These are phyloP conservation scores for Naematelia aurantialba DNA, from an alignment of 768 basidiomycete genomes.

Conservation along the genomic window DNA sequence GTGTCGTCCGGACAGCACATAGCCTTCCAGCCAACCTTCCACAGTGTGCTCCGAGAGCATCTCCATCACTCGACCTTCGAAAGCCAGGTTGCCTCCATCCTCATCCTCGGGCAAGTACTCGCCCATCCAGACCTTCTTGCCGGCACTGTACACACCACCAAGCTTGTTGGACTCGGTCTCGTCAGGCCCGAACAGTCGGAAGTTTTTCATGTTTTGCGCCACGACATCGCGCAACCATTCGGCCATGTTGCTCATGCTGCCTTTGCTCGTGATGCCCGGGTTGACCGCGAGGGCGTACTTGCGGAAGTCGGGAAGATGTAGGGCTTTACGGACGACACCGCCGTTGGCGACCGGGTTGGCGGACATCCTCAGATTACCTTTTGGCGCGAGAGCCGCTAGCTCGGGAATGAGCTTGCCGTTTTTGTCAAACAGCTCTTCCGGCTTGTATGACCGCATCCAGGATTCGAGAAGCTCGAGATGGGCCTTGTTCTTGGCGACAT, in stretches of 20 bases:
- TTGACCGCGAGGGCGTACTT: slow-evolving; percentile 36
- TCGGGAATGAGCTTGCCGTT: slow-evolving; percentile 58
- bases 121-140: slow-evolving; percentile 60
- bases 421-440: slow-evolving; percentile 62
- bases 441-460: slow-evolving; percentile 72
- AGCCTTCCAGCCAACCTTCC: slow-evolving; percentile 72
- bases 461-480: slow-evolving; percentile 63
- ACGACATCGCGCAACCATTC: slow-evolving; percentile 37
- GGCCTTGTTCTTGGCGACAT: slow-evolving; percentile 62
- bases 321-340: slow-evolving; percentile 26
- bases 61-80: slow-evolving; percentile 75
- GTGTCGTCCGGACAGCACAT: slow-evolving; percentile 72
- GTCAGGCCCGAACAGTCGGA: slow-evolving; percentile 51
- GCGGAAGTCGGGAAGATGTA: slow-evolving; percentile 31
- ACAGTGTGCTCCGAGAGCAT: slow-evolving; percentile 57
- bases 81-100: slow-evolving; percentile 25
- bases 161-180: slow-evolving; percentile 84
- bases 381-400: slow-evolving; percentile 63
- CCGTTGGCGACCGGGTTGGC: slow-evolving; percentile 44
- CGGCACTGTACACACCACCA: slow-evolving; percentile 56
- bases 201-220: slow-evolving; percentile 27
- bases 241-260: slow-evolving; percentile 36
- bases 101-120: slow-evolving; percentile 78
- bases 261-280: slow-evolving; percentile 27
- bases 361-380: slow-evolving; percentile 41